Base-by-base conservation (phyloP, 495 filamentous ascomycete genomes). In the Pseudevernia furfuracea region DNA sequence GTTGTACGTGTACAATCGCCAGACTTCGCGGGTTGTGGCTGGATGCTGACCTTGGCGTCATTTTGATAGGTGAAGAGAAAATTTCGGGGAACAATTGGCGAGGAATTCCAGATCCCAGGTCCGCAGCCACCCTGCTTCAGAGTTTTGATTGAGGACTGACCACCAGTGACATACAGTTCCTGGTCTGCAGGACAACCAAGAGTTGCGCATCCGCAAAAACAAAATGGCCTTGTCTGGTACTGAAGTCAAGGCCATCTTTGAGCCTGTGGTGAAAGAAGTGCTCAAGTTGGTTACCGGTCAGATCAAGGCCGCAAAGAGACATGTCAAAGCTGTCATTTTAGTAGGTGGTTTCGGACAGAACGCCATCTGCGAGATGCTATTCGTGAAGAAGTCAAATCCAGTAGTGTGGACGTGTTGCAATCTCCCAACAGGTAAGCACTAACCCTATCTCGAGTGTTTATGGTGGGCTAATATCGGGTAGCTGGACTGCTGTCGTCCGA, bases 261-360 rank as follows among this genome's bases (percentile, higher is more conserved):
- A 86, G 58, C 86, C 86, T 15, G 83, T 89, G 11, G 77, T 87
- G 59, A 81, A 82, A 32, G 80, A 87, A 64, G 83, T 87, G 2
- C 80, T 82, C 58, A 81, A 80, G 55, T 73, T 88, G 14, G 83
- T 88, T 1, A 78, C 84, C 61, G 81, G 80, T 1, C 85, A 88
- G 69, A 82, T 87, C 9, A 78, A 82, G 49, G 78, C 73, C 39
- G 44, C 62, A 7, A 67, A 63, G 48, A 66, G 59, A 34, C 44
- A 48, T 6, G 65, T 77, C 23, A 73, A 69, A 61, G 85, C 85
- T n/a, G 85, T 89, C 62, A 79, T 88, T 62, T 72, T 89, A 28
- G 85, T 88, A 17, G 86, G 86, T 55, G 86, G 86, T 19, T 89
- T 89, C 70, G 86, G 86, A 0, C 83, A 87, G 71, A 85, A 79